A percentile compares a stretch with the other conserved stretches of the same genome.
Evolutionary conservation across 2,329 filamentous ascomycete species (phyloP).

Genomic region (Zopfia rhizophila): DNA sequence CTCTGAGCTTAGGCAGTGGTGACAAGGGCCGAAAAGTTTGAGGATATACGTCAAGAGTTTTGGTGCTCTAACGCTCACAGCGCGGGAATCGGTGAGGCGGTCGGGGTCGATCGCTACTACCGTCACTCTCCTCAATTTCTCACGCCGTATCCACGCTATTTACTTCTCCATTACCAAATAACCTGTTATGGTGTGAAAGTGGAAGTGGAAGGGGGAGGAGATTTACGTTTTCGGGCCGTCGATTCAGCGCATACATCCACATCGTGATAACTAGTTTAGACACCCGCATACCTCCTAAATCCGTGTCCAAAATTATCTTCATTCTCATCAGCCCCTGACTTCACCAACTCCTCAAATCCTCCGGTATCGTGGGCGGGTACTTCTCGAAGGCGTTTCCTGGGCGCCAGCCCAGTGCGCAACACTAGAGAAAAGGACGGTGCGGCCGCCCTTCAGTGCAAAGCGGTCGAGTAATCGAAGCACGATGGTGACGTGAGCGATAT

Average conservation of each 20-base stretch:
- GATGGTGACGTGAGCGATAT: slow-evolving; percentile 14
- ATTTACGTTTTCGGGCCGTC: slow-evolving; percentile 32
- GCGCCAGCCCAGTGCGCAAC: slow-evolving; percentile 51
- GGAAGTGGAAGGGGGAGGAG: too few relatives aligned
- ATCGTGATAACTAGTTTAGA: slow-evolving; percentile 53
- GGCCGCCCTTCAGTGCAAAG: slow-evolving; percentile 7
- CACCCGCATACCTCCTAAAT: slow-evolving; percentile 54
- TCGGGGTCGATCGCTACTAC: slow-evolving; percentile 46
- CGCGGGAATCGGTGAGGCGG: slow-evolving; percentile 44
- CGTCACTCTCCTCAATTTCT: too few relatives aligned
- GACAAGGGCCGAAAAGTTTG: too few relatives aligned
- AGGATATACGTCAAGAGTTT: too few relatives aligned
- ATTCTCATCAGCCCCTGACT: slow-evolving; percentile 35
- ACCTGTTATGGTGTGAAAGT: too few relatives aligned
- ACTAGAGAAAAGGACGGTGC: slow-evolving; percentile 20
- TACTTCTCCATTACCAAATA: too few relatives aligned
- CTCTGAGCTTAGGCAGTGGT: too few relatives aligned
- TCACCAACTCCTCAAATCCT: slow-evolving; percentile 47
- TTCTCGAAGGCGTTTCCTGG: slow-evolving; percentile 51
- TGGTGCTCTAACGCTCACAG: too few relatives aligned
- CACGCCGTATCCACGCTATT: too few relatives aligned
- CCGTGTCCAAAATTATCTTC: slow-evolving; percentile 47
- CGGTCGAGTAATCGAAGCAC: slow-evolving; percentile 10
- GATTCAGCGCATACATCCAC: slow-evolving; percentile 54
- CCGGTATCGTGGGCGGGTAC: slow-evolving; percentile 46